Evolutionary conservation across 1,284 basidiomycete species (phyloP).

Genomic region (Puccinia horiana): DNA sequence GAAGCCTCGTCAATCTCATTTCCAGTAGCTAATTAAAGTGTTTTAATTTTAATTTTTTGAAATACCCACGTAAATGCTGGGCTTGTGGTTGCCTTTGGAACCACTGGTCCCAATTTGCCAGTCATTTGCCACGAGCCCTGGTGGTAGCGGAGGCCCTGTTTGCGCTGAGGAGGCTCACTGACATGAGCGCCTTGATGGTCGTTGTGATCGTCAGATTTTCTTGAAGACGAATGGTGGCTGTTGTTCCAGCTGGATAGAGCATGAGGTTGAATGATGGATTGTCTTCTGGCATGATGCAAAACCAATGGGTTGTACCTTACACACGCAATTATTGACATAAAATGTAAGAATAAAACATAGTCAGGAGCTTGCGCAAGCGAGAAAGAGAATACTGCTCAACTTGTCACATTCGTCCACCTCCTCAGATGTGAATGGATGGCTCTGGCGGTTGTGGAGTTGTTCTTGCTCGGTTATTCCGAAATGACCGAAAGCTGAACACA

Average conservation of each 20-base stretch:
- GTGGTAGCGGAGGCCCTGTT: slow-evolving; percentile 17
- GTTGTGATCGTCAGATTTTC: not conserved
- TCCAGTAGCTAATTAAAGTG: too few species aligned
- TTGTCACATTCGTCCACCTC: slow-evolving; percentile 34
- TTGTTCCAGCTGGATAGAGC: not conserved
- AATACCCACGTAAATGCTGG: slow-evolving; percentile 21
- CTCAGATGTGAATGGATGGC: slow-evolving; percentile 14
- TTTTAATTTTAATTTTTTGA: not conserved
- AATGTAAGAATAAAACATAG: not conserved
- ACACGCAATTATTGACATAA: not conserved
- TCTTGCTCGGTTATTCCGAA: slow-evolving; percentile 1
- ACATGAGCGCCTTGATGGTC: not conserved
- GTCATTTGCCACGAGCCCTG: slow-evolving; percentile 31
- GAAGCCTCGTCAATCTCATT: not conserved
- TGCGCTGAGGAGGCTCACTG: slow-evolving; percentile 4
- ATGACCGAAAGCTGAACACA: not conserved
- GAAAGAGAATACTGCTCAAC: not conserved
- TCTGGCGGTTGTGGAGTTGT: not conserved
- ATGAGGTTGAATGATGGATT: slow-evolving; percentile 17
- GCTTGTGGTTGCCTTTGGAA: slow-evolving; percentile 16
- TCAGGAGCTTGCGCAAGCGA: not conserved
- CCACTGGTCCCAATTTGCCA: not conserved
- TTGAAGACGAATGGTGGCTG: not conserved
- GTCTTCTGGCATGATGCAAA: slow-evolving; percentile 17
- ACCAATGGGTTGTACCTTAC: slow-evolving; percentile 22